These are phyloP conservation scores for Vaucheria bursata DNA, from an alignment of 352 stramenopile species.

Conservation along the genomic window DNA sequence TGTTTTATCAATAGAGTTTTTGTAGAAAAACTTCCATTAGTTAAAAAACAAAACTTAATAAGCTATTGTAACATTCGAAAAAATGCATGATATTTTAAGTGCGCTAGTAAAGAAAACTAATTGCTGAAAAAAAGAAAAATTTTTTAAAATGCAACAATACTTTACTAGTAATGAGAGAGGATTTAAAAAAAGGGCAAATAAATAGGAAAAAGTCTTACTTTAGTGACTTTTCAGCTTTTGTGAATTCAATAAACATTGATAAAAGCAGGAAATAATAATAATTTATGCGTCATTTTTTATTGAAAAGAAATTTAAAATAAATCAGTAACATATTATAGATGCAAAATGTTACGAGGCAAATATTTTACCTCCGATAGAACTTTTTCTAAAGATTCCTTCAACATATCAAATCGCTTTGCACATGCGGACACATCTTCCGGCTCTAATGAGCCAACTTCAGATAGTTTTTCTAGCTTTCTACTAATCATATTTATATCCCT, in stretches of 20 bases:
- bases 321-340: background rate
- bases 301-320: background rate
- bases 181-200: background rate
- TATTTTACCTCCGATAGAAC: slow-evolving; percentile 56
- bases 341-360: background rate
- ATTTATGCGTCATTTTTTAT: background rate
- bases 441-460: slow-evolving; percentile 65
- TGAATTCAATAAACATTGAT: background rate
- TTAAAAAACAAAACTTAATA: no score
- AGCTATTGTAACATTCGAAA: no score
- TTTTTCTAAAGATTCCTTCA: slow-evolving; percentile 67
- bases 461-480: slow-evolving; percentile 76
- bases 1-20: no score
- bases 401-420: slow-evolving; percentile 53
- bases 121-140: no score
- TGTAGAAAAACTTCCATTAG: no score
- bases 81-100: no score
- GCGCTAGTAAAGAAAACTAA: no score
- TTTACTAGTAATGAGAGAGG: no score
- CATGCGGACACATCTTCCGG: slow-evolving; percentile 63
- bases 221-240: background rate
- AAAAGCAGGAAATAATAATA: background rate
- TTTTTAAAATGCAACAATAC: no score
- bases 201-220: background rate
- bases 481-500: slow-evolving; percentile 56